Evolutionary conservation across 2,329 filamentous ascomycete genomes (phyloP).

Genomic region (Paecilomyces fulvus): DNA sequence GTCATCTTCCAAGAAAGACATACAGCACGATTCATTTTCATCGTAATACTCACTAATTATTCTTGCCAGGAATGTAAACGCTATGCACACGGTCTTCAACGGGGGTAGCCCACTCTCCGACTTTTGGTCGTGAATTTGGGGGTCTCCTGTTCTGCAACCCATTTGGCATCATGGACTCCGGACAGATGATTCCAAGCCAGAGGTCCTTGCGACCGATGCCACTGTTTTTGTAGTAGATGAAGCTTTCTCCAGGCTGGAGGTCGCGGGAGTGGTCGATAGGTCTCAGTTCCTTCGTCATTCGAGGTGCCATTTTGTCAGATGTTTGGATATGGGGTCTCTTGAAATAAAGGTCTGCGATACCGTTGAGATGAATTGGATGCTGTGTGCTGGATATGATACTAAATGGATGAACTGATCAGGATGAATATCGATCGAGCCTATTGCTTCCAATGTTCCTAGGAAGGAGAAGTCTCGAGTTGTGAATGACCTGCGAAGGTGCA

Average conservation of each 20-base stretch:
- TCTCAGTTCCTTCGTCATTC: neutral
- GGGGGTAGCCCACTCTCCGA: neutral
- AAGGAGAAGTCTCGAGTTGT: too few relatives aligned
- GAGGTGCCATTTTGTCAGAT: neutral
- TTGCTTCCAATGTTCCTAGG: too few relatives aligned
- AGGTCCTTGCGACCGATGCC: neutral
- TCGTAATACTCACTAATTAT: neutral
- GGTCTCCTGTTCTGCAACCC: neutral
- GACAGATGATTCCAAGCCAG: conserved; percentile 2
- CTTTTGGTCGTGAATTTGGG: neutral
- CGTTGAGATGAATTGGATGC: too few relatives aligned
- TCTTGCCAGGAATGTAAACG: conserved; percentile 6
- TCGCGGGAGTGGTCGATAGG: neutral
- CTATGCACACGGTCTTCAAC: neutral
- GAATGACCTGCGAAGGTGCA: too few relatives aligned
- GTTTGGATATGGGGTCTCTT: neutral
- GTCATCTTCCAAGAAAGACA: neutral
- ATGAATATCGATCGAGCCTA: too few relatives aligned
- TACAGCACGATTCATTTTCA: too few relatives aligned
- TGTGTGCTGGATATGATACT: too few relatives aligned
- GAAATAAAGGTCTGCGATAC: too few relatives aligned
- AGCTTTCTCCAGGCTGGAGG: conserved; percentile 1
- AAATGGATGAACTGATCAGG: too few relatives aligned
- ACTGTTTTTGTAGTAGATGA: neutral
- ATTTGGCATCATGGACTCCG: neutral